These are phyloP conservation scores for Achaetomiella virescens DNA, from an alignment of 495 filamentous ascomycete genomes.

Conservation along the genomic window DNA sequence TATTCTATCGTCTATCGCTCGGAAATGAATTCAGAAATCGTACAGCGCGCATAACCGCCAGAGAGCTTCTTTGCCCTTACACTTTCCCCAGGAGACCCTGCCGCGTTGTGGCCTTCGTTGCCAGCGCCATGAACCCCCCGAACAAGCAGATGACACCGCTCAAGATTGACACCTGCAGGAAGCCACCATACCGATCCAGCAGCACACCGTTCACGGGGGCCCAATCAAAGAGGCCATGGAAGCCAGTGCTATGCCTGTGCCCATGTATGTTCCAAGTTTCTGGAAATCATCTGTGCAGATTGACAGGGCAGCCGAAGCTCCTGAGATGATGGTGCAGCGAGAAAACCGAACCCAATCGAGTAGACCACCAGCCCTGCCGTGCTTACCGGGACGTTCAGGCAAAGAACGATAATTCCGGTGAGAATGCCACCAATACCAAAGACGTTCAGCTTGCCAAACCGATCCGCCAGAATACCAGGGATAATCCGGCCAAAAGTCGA, in stretches of 20 bases:
- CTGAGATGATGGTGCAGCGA: constrained; percentile 44
- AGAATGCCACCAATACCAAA: constrained; percentile 29
- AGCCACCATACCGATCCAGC: constrained; percentile 37
- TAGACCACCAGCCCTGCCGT: constrained; percentile 39
- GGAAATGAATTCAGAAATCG: not conserved
- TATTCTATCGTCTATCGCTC: no score
- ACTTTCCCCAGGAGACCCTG: constrained; percentile 29
- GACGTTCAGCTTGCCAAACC: constrained; percentile 47
- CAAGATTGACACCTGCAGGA: constrained; percentile 38
- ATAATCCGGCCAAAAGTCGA: constrained; percentile 54
- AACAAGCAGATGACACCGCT: constrained; percentile 40
- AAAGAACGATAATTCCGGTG: constrained; percentile 39
- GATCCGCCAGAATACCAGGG: constrained; percentile 50
- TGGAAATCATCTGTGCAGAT: constrained; percentile 35
- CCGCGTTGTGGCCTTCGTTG: constrained; percentile 26
- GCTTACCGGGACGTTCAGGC: constrained; percentile 31
- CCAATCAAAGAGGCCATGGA: constrained; percentile 44
- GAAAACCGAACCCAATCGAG: constrained; percentile 33
- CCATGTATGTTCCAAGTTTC: constrained; percentile 50
- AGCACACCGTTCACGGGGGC: constrained; percentile 50
- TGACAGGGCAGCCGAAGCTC: constrained; percentile 37
- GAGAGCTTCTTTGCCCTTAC: not conserved
- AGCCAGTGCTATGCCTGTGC: constrained; percentile 44
- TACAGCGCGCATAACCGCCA: not conserved
- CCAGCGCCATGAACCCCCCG: constrained; percentile 22